Evolutionary conservation across 2,329 filamentous ascomycete species (phyloP).

Genomic region (Dothidotthia symphoricarpi): DNA sequence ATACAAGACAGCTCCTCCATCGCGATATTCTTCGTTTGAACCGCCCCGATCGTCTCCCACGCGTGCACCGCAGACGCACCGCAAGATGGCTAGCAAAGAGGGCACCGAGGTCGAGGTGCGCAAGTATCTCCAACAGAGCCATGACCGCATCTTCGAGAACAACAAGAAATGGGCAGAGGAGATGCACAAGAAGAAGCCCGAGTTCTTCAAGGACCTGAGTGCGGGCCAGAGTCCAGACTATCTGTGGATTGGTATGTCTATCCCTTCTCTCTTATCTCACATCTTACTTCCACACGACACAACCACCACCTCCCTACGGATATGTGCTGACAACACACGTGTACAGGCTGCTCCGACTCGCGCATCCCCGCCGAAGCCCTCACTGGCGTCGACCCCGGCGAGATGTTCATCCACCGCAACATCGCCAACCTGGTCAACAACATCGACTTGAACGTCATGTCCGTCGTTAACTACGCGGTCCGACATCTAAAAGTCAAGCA

Average conservation of each 20-base stretch:
- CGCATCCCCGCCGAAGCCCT: slow-evolving; percentile 44
- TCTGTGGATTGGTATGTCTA: slow-evolving; percentile 49
- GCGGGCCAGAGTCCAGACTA: slow-evolving; percentile 69
- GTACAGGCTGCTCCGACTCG: slow-evolving; percentile 40
- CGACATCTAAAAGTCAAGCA: slow-evolving; percentile 58
- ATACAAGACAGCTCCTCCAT: background rate
- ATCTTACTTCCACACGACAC: background rate
- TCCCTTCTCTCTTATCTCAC: background rate
- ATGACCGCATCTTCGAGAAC: slow-evolving; percentile 67
- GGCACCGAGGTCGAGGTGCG: slow-evolving; percentile 24
- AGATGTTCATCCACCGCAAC: slow-evolving; percentile 40
- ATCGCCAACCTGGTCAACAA: slow-evolving; percentile 41
- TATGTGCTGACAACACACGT: slow-evolving; percentile 4
- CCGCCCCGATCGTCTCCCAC: background rate
- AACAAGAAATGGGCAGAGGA: slow-evolving; percentile 65
- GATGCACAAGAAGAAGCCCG: slow-evolving; percentile 59
- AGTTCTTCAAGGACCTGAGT: slow-evolving; percentile 64
- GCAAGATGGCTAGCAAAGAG: slow-evolving; percentile 23
- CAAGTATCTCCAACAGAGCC: slow-evolving; percentile 60
- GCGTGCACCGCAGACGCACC: slow-evolving; percentile 5
- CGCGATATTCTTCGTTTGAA: background rate
- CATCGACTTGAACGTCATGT: slow-evolving; percentile 44
- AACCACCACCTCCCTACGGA: background rate
- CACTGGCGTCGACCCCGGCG: slow-evolving; percentile 39
- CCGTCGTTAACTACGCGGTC: slow-evolving; percentile 43